Conservation (phyloP, 2,329 filamentous ascomycete genomes). For the Penicillium sp. region DNA sequence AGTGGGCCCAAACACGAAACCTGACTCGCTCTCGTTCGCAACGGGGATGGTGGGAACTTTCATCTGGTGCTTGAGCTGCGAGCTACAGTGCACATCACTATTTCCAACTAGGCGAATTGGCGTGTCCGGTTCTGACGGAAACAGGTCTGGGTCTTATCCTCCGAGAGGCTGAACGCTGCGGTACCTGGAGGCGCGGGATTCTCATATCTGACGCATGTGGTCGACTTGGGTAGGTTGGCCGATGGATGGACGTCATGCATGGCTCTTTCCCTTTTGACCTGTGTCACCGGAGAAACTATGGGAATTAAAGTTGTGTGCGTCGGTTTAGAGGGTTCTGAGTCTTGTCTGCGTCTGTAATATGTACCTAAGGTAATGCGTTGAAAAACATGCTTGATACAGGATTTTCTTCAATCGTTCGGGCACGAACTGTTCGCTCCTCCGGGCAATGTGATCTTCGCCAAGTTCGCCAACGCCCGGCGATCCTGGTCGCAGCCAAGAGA, state of each 20-base stretch:
- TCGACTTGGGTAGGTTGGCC: conserved; percentile 6
- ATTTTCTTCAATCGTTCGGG: not conserved
- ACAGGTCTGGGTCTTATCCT: not conserved
- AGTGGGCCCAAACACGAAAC: not conserved
- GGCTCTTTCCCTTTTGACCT: too few species aligned
- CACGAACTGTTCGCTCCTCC: not conserved
- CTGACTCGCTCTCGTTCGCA: conserved; percentile 3
- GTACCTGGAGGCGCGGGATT: not conserved
- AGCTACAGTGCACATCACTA: conserved; percentile 14
- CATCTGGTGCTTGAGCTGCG: conserved; percentile 5
- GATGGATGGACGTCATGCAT: conserved; percentile 1
- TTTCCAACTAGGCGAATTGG: conserved; percentile 5
- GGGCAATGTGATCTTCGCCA: not conserved
- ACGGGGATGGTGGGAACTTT: conserved; percentile 7
- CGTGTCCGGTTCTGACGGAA: conserved; percentile 4
- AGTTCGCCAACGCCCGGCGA: not conserved
- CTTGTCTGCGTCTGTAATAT: too few species aligned
- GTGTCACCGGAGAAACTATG: too few species aligned
- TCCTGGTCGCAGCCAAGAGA: not conserved
- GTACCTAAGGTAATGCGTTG: too few species aligned
- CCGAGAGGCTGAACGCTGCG: too few species aligned
- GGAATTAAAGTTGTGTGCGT: not conserved
- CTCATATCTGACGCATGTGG: not conserved
- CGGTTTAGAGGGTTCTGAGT: not conserved
- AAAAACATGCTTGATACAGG: not conserved